Evolutionary conservation across 352 stramenopile genomes (phyloP), one percentile per base, ranked within the genome.

Genomic region (Elongisporangium senticosum): DNA sequence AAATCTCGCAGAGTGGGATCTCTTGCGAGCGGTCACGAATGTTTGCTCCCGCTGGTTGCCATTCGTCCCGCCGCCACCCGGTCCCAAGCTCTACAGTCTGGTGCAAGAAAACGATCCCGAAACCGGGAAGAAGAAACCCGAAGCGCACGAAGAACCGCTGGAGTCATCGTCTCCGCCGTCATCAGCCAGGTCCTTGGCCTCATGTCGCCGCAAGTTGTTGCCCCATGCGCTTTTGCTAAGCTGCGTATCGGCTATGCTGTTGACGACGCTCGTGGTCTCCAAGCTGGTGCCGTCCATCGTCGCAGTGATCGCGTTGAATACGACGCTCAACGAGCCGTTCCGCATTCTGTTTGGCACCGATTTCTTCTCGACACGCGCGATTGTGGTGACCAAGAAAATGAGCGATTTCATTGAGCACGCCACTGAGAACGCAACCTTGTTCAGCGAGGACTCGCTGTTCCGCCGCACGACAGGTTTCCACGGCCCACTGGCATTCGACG

Each of bases 1-100:
- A 22, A 74, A 83, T 33, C 63, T 86, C 13, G 59, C 71, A 53
- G 78, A 89, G 33, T 89, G 75, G 78, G 70, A 89, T 37, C 51
- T 84, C 0, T 55, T 72, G 53, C 59, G 61, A 2, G 65, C 67
- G 23, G 37, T 77, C 28, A 13, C 28, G 28, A 39, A 8, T 39
- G 28, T 7, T 6, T 39, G 28, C 28, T 39, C 28, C 1, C 28
- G 8, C 28, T 39, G 28, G 28, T 39, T 39, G 24, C 24, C 24
- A 28, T 28, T 28, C 24, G 24, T 28, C 28, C 28, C 28, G 28
- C 28, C 8, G 5, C 28, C 28, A 13, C 13, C 28, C 8, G 28
- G 13, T 39, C 7, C 4, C 28, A 39, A 39, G 28, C 28, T 8
- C 28, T 39, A 39, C 28, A 39, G 28, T 39, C 28, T 39, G 4